phyloP scores from a whole-genome alignment of 352 stramenopile species.

The Hyaloperonospora brassicae region DNA sequence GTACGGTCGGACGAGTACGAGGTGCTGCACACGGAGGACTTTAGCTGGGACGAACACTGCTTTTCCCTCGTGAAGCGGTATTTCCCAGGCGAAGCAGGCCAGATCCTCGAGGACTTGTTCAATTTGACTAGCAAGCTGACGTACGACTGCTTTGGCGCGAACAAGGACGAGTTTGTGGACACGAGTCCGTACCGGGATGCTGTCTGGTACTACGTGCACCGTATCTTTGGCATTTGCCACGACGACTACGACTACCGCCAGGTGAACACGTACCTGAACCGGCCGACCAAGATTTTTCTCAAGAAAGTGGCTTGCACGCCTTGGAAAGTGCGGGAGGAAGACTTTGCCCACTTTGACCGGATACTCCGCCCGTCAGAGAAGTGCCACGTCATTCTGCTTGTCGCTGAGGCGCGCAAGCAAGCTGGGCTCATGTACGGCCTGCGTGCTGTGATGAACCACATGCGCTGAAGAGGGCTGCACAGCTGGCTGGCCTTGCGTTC shows the following conservation, averaged over 20 bases:
- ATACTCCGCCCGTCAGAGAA: conserved; percentile 75
- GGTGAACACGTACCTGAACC: conserved; percentile 76
- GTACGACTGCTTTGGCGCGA: conserved; percentile 62
- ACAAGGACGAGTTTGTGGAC: conserved; percentile 59
- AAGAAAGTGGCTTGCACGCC: conserved; percentile 83
- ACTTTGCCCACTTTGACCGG: conserved; percentile 82
- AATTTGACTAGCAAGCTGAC: conserved; percentile 81
- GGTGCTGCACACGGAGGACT: conserved; percentile 83
- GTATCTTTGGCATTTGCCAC: conserved; percentile 85
- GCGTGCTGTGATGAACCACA: conserved; percentile 82
- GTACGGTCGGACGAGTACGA: conserved; percentile 72
- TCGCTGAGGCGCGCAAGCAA: conserved; percentile 80
- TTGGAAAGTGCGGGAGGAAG: conserved; percentile 69
- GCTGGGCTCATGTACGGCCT: conserved; percentile 82
- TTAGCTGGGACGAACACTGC: conserved; percentile 85
- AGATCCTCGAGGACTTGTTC: conserved; percentile 83
- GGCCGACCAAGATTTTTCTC: conserved; percentile 80
- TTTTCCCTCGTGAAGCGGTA: conserved; percentile 82
- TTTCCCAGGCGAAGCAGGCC: conserved; percentile 68
- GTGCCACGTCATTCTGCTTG: conserved; percentile 76
- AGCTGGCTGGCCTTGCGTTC: conserved; percentile 12
- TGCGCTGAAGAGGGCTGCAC: conserved; percentile 40
- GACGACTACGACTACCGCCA: conserved; percentile 85
- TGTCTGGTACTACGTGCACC: conserved; percentile 85
- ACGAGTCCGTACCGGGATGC: conserved; percentile 74